Evolutionary conservation across 768 basidiomycete species (phyloP).

Genomic region (Dacryopinax primogenitus): DNA sequence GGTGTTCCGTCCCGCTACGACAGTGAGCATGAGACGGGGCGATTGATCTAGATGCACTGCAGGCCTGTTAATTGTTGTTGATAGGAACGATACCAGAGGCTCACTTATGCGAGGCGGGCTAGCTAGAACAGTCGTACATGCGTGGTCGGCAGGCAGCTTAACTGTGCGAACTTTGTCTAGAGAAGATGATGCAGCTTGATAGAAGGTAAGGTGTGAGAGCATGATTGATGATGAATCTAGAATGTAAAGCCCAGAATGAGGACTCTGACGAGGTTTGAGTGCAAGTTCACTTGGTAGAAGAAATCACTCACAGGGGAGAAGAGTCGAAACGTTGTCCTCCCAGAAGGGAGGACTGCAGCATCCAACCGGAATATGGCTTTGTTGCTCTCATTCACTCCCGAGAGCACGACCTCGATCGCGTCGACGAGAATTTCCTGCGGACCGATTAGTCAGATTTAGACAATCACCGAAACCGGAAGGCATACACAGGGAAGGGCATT

Average conservation of each 20-base stretch:
- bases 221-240: constrained; percentile 57
- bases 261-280: too few species aligned
- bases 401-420: constrained; percentile 46
- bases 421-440: constrained; percentile 48
- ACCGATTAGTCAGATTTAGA: background rate
- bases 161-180: background rate
- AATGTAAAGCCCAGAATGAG: constrained; percentile 53
- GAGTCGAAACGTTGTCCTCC: constrained; percentile 44
- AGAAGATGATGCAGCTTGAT: constrained; percentile 33
- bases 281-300: background rate
- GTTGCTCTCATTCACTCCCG: constrained; percentile 46
- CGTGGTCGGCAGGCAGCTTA: background rate
- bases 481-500: constrained; percentile 70
- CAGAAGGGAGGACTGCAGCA: constrained; percentile 38
- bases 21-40: constrained; percentile 39
- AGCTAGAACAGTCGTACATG: constrained; percentile 33
- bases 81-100: constrained; percentile 7
- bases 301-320: constrained; percentile 54
- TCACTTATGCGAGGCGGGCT: constrained; percentile 24
- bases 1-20: constrained; percentile 60
- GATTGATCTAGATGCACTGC: constrained; percentile 55
- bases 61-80: background rate
- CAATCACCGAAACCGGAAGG: constrained; percentile 17
- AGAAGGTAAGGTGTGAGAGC: constrained; percentile 50
- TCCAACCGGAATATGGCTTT: constrained; percentile 43